Conservation (phyloP, 2,329 filamentous ascomycete genomes). For the Pseudogymnoascus sp. region DNA sequence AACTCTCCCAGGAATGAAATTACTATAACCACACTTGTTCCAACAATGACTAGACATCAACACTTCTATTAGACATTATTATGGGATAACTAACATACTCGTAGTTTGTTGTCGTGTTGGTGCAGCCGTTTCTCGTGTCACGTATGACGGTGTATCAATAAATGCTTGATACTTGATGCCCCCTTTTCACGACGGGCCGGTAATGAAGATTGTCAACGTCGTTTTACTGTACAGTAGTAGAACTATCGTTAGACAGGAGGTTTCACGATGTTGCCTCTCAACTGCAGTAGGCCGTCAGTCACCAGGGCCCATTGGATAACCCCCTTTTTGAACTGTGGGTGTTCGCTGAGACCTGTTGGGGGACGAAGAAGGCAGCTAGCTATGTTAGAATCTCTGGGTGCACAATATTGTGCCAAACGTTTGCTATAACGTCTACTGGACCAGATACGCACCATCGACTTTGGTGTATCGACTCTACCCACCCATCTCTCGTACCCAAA, state of each 20-base stretch:
- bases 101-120: neutral
- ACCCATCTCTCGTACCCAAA: neutral
- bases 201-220: neutral
- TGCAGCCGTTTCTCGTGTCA: neutral
- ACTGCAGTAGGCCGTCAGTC: neutral
- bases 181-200: neutral
- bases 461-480: neutral
- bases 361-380: neutral
- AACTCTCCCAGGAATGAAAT: neutral
- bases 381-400: neutral
- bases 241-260: neutral
- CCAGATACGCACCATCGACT: neutral
- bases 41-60: neutral
- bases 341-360: neutral
- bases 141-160: neutral
- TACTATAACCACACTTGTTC: neutral
- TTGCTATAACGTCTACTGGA: neutral
- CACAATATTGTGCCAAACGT: neutral
- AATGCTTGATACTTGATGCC: neutral
- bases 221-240: neutral
- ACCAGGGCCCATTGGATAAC: neutral
- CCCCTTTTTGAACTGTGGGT: neutral
- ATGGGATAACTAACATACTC: neutral
- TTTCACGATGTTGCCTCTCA: neutral
- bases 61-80: neutral